Conservation (phyloP, 305 asterid genomes). For the Solanum chacoense region DNA sequence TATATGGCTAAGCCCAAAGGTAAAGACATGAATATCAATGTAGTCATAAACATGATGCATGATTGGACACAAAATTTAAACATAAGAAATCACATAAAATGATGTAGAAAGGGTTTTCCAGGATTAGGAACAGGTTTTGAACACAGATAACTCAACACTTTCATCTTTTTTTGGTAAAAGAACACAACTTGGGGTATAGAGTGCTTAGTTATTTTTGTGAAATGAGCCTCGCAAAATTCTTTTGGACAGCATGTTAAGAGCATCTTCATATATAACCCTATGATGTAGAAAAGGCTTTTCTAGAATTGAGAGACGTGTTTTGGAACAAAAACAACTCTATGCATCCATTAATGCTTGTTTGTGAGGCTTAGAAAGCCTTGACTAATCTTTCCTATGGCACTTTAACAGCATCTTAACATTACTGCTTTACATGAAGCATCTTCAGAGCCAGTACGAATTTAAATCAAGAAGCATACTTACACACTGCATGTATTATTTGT, state of each 20-base stretch:
- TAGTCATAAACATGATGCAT: background rate
- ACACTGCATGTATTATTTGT: constrained; percentile 93
- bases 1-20: background rate
- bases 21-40: background rate
- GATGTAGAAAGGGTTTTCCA: background rate
- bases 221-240: background rate
- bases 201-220: background rate
- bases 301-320: background rate
- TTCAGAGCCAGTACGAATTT: background rate
- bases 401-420: background rate
- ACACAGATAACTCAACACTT: background rate
- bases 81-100: background rate
- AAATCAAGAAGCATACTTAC: constrained; percentile 36
- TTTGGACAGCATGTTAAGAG: background rate
- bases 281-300: background rate
- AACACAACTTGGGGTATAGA: background rate
- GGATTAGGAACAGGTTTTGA: background rate
- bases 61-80: background rate
- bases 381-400: background rate
- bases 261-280: background rate
- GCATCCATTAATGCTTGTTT: background rate
- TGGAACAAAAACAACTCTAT: background rate
- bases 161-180: background rate
- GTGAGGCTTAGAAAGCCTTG: background rate
- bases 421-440: background rate